Percentiles rank a stretch among this genome's conserved stretches.
Evolutionary conservation across 2,329 filamentous ascomycete genomes (phyloP).

Genomic region (Venturia nashicola): DNA sequence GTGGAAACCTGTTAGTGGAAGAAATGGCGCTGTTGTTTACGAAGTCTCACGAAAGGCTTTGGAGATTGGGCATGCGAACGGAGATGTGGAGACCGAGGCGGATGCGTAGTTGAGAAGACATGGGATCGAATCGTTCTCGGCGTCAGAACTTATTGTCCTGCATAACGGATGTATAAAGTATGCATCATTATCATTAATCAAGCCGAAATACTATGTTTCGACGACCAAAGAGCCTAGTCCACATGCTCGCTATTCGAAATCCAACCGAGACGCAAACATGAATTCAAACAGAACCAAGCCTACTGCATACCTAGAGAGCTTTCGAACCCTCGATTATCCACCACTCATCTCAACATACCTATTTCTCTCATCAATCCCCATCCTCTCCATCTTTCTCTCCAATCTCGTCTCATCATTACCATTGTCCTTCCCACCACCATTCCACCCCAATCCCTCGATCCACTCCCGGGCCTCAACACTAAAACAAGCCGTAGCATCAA

Average conservation of each 20-base stretch:
- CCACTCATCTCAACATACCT: neutral
- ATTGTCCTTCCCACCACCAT: neutral
- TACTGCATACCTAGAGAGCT: no score
- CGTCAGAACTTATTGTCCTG: neutral
- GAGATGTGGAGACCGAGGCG: neutral
- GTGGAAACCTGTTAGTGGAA: slow-evolving; percentile 52
- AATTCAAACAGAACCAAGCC: no score
- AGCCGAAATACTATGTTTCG: neutral
- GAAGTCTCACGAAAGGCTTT: neutral
- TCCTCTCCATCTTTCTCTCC: neutral
- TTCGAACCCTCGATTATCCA: neutral
- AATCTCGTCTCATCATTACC: neutral
- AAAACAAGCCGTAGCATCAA: slow-evolving; percentile 6
- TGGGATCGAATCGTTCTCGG: neutral
- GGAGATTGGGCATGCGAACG: neutral
- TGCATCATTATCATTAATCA: neutral
- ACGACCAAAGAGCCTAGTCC: neutral
- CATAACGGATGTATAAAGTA: neutral
- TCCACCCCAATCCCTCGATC: slow-evolving; percentile 2
- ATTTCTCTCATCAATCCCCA: neutral
- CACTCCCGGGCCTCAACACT: neutral
- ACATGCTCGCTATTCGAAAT: neutral
- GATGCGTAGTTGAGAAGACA: neutral
- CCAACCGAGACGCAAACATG: neutral
- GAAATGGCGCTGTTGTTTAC: slow-evolving; percentile 7